Evolutionary conservation across 164 flowering plant species (phyloP), one percentile per base, ranked within the genome.

Genomic region (Brasenia schreberi): DNA sequence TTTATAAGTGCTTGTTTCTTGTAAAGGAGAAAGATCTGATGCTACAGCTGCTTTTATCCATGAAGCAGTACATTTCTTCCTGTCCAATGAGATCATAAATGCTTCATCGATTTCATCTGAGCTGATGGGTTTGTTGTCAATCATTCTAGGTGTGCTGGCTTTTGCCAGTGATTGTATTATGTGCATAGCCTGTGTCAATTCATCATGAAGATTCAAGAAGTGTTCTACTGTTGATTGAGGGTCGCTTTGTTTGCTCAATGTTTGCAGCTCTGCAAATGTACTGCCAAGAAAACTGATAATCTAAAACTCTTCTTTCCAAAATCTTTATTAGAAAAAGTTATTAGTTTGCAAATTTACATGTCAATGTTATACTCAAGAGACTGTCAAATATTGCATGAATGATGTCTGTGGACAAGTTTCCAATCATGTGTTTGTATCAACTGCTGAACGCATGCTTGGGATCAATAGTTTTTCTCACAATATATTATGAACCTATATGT

Each of bases 11-110:
- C 52, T 16, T 4, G 42, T 19, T 6, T 66, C 66, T 43, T 71
- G 73, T 42, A 49, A 7, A 9, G 83, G 76, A 63, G 77, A 75
- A 18, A 88, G 86, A 77, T 88, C 86, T n/a, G 80, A 77, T 59
- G 81, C 82, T 69, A 86, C 33, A 11, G 95, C 95, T 64, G 86
- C 77, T 77, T 81, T 80, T 17, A 83, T 72, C 90, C 90, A 88
- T 43, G 76, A 67, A 18, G 69, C 66, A 42, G 95, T 88, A 42
- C 76, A 75, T 75, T 75, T 81, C 71, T 83, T 82, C 72, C 87
- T 75, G 58, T 88, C 83, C 18, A 68, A n/a, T 27, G 81, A 72
- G 5, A 80, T 67, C 52, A 77, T 72, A 7, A 75, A 49, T 45
- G 73, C 72, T 75, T 85, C 85, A 65, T 69, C 72, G 61, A 74